Evolutionary conservation across 441 rosid species (phyloP).

Genomic region (Gossypium gossypioides): DNA sequence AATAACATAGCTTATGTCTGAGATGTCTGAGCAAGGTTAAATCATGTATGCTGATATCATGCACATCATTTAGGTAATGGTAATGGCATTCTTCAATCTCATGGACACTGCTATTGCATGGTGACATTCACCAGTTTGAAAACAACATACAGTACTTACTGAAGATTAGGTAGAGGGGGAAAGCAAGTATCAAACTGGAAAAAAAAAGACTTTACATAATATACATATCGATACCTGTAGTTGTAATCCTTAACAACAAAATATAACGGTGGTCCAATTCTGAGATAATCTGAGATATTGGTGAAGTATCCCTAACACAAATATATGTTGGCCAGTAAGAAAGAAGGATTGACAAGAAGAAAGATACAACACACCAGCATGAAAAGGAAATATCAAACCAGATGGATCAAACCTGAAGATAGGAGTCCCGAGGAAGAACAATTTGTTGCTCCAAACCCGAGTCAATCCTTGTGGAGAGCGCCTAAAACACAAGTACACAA

Average conservation of each 20-base stretch:
- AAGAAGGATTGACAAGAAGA: background rate
- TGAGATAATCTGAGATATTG: slow-evolving; percentile 61
- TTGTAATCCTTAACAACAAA: slow-evolving; percentile 88
- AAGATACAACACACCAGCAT: slow-evolving; percentile 7
- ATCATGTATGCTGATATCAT: background rate
- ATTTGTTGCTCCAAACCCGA: slow-evolving; percentile 94
- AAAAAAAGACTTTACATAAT: background rate
- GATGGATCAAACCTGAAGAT: slow-evolving; percentile 66
- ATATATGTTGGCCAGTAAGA: slow-evolving; percentile 18
- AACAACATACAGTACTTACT: background rate
- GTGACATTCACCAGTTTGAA: background rate
- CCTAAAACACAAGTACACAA: slow-evolving; percentile 32
- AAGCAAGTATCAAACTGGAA: background rate
- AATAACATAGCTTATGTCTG: background rate
- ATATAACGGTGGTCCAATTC: slow-evolving; percentile 90
- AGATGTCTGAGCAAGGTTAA: background rate
- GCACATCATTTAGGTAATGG: background rate
- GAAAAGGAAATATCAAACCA: background rate
- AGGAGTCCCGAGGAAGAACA: slow-evolving; percentile 94
- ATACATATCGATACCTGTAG: slow-evolving; percentile 50
- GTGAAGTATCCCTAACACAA: slow-evolving; percentile 77
- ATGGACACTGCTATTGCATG: background rate
- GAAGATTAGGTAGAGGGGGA: background rate
- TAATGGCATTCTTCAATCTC: background rate
- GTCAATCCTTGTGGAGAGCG: slow-evolving; percentile 73